phyloP scores from a whole-genome alignment of 2,329 filamentous ascomycete species.

The Fusarium pilosicola region DNA sequence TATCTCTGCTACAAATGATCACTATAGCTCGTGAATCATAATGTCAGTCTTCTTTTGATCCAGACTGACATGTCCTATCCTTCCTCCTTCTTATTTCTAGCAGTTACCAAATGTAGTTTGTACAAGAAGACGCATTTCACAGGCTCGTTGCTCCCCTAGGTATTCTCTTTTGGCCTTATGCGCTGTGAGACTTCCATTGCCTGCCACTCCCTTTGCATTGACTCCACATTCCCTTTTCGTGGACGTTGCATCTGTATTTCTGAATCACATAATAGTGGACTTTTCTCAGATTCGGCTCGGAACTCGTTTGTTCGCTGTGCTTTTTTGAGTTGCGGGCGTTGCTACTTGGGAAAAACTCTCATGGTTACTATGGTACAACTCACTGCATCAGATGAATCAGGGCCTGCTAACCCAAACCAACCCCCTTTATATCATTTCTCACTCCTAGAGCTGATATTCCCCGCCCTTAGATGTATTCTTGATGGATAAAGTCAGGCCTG shows the following conservation, averaged over 20 bases:
- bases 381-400: not conserved
- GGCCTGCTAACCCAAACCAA: not conserved
- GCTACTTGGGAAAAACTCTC: not conserved
- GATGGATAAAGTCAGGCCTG: not conserved
- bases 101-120: not conserved
- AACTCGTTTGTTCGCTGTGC: not conserved
- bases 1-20: not conserved
- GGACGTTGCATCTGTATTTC: not conserved
- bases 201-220: not conserved
- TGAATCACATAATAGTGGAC: not conserved
- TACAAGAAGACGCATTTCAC: not conserved
- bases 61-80: not conserved
- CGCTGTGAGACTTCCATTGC: not conserved
- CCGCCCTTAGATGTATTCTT: not conserved
- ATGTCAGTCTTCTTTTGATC: not conserved
- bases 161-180: not conserved
- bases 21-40: not conserved
- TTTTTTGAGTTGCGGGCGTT: not conserved
- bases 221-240: not conserved
- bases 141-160: not conserved
- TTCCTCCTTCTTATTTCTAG: not conserved
- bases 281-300: not conserved
- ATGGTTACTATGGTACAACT: not conserved
- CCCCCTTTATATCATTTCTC: not conserved
- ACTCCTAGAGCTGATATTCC: not conserved